Evolutionary conservation across 768 basidiomycete genomes (phyloP).

Genomic region (Boletus rubescentipes): DNA sequence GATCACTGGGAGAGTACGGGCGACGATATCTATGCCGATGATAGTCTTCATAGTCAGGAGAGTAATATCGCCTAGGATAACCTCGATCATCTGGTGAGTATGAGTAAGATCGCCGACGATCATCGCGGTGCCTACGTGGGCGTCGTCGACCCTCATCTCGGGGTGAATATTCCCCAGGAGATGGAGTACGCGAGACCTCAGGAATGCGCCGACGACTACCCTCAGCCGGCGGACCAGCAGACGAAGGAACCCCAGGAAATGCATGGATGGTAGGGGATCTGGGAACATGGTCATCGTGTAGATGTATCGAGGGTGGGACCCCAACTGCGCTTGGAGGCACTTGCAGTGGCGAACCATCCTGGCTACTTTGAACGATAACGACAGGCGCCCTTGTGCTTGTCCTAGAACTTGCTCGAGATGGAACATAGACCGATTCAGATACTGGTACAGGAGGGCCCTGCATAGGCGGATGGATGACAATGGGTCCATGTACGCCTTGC

Average conservation of each 20-base stretch:
- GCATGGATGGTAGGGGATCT: constrained; percentile 29
- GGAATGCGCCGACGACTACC: background rate
- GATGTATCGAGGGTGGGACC: constrained; percentile 8
- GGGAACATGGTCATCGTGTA: constrained; percentile 7
- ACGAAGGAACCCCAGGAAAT: constrained; percentile 11
- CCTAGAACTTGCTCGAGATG: constrained; percentile 22
- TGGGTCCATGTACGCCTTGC: background rate
- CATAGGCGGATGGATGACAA: constrained; percentile 22
- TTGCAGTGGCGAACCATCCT: constrained; percentile 22
- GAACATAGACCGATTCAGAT: constrained; percentile 2
- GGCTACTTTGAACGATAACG: constrained; percentile 16
- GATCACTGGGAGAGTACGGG: constrained; percentile 18
- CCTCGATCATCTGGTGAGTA: constrained; percentile 19
- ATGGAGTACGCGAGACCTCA: constrained; percentile 7
- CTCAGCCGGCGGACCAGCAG: constrained; percentile 2
- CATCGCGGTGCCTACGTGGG: background rate
- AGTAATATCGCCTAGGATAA: constrained; percentile 5
- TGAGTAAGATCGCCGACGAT: constrained; percentile 24
- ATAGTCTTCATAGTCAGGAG: constrained; percentile 16
- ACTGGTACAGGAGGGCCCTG: constrained; percentile 4
- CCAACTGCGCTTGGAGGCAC: constrained; percentile 21
- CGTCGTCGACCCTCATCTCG: background rate
- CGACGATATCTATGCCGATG: constrained; percentile 8
- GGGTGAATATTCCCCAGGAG: constrained; percentile 1
- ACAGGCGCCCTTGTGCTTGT: constrained; percentile 11